phyloP scores from a whole-genome alignment of 2,329 filamentous ascomycete genomes.

The Sporothrix brasiliensis region DNA sequence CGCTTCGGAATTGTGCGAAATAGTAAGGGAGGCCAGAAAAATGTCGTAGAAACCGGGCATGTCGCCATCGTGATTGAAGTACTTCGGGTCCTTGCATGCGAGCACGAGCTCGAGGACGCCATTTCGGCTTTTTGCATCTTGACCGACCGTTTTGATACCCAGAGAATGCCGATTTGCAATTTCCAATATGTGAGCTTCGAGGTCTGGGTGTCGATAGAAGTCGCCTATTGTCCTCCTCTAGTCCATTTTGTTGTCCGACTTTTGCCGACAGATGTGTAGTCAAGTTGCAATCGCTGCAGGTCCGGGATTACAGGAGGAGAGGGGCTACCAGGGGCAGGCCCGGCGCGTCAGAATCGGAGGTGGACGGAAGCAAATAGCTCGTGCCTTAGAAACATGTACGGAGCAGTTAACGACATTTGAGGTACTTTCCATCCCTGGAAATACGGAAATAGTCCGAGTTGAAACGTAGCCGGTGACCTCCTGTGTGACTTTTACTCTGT shows the following conservation, averaged over 20 bases:
- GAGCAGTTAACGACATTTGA: not conserved
- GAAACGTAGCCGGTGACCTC: not conserved
- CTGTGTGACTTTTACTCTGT: not conserved
- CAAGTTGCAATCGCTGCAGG: not conserved
- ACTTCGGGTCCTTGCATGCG: conserved; percentile 11
- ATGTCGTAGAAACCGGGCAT: not conserved
- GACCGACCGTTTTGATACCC: conserved; percentile 14
- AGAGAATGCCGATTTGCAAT: not conserved
- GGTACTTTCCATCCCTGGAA: not conserved
- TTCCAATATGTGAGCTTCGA: not conserved
- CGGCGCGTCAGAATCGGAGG: not conserved
- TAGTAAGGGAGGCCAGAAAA: not conserved
- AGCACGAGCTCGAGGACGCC: not conserved
- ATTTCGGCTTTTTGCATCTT: conserved; percentile 19
- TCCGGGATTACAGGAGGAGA: not conserved
- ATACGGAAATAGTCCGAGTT: conserved; percentile 15
- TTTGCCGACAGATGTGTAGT: conserved; percentile 16
- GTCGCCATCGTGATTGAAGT: not conserved
- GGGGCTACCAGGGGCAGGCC: not conserved
- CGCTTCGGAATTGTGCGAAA: not conserved
- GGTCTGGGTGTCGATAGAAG: not conserved
- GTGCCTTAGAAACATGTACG: too few relatives aligned
- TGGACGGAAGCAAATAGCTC: not conserved
- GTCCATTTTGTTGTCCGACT: conserved; percentile 10
- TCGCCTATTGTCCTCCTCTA: not conserved